phyloP scores from a whole-genome alignment of 352 stramenopile genomes.

The Pythium biforme region DNA sequence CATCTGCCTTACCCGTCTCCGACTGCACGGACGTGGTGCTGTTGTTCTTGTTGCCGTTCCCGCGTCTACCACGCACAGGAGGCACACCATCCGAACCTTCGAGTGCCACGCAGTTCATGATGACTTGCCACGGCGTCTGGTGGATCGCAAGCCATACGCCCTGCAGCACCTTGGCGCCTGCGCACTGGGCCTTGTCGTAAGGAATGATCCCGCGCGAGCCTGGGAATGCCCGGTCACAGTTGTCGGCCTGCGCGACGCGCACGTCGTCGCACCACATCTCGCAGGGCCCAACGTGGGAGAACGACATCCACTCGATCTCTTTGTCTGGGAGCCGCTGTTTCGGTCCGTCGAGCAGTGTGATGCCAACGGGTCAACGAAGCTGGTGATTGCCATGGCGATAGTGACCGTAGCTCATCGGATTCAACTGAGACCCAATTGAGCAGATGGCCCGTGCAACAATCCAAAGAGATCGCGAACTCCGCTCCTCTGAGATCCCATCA shows the following conservation, averaged over 20 bases:
- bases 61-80: too few relatives aligned
- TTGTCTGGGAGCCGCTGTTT: conserved; percentile 1
- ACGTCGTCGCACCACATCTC: conserved; percentile 19
- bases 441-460: too few relatives aligned
- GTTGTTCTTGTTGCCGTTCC: not conserved
- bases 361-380: too few relatives aligned
- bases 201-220: not conserved
- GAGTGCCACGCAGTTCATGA: conserved; percentile 30
- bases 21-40: not conserved
- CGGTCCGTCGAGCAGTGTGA: too few relatives aligned
- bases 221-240: conserved; percentile 10
- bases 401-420: too few relatives aligned
- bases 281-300: conserved; percentile 23
- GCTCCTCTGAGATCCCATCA: too few relatives aligned
- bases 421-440: too few relatives aligned
- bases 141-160: conserved; percentile 32
- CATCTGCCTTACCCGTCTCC: too few relatives aligned
- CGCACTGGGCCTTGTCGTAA: conserved; percentile 24
- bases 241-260: conserved; percentile 5
- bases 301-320: conserved; percentile 13
- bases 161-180: conserved; percentile 23
- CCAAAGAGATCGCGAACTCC: too few relatives aligned
- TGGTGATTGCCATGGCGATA: too few relatives aligned
- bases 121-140: conserved; percentile 27
- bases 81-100: not conserved